Base-by-base conservation (phyloP, 805 yeast species). In the Candida coquimbonensis region DNA sequence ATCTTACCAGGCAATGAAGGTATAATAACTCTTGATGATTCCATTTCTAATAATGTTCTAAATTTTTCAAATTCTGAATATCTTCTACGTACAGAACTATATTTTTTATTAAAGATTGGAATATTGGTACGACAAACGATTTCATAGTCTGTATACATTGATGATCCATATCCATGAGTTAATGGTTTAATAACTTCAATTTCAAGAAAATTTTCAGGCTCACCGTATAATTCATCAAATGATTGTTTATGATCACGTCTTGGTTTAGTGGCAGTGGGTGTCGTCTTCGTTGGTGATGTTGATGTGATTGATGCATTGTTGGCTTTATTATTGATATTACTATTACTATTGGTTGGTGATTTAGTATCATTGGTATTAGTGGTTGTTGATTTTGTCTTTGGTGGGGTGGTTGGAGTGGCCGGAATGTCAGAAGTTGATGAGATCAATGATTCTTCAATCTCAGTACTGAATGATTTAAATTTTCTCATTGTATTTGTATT, bases 151-250 rank as follows among this genome's bases (percentile, higher is more conserved):
- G 98, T 91, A 63, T 74, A 91, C 81, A 82, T 79, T 27, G 79
- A 75, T 31, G 80, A 66, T 5, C 77, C 78, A 58, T 85, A 65
- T 1, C 78, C 80, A 56, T 87, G 95, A 0, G 95, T 87, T 51
- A 79, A 78, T 11, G 96, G 95, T 60, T 82, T 82, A 26, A 70
- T 49, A 48, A 89, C 96, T 63, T 90, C 97, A 33, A 93, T 81
- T 65, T 91, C 99, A 36, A 91, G 73, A 59, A 89, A 87, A 66
- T 88, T 87, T 64, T 93, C 98, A 0, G 97, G 98, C 56, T 86
- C 95, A 0, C 95, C 96, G 60, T 93, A 93, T 38, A 86, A 74
- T 56, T 88, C 96, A 51, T 79, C 85, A 62, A 81, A 82, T 4
- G 87, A 74, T 62, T 84, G 91, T 49, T 72, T 53, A 69, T 75